Conservation (phyloP, 2,329 filamentous ascomycete species). For the Colletotrichum eremochloae region DNA sequence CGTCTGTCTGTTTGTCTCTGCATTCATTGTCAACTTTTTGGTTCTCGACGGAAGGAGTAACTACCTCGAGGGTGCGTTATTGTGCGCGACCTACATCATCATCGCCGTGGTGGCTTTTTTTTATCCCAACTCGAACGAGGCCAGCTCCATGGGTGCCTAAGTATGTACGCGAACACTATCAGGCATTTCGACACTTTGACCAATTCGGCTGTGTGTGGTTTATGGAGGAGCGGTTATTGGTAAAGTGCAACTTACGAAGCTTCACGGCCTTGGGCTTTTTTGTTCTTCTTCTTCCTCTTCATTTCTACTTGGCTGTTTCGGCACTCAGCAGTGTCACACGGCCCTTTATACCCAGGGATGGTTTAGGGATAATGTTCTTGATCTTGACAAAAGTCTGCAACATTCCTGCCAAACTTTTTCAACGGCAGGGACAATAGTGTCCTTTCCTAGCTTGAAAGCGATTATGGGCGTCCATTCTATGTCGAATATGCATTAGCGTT, state of each 20-base stretch:
- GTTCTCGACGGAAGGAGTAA: conserved; percentile 89
- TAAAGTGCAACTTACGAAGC: conserved; percentile 28
- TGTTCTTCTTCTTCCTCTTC: not conserved
- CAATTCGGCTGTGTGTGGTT: not conserved
- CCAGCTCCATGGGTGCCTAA: conserved; percentile 52
- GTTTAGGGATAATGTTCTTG: conserved; percentile 19
- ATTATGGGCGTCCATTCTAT: not conserved
- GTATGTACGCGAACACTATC: not conserved
- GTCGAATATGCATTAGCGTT: not conserved
- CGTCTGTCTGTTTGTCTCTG: conserved; percentile 85
- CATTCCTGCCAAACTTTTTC: conserved; percentile 6
- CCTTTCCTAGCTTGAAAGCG: not conserved
- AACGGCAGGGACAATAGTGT: not conserved
- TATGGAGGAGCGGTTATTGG: conserved; percentile 20
- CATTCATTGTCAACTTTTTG: conserved; percentile 89
- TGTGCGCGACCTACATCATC: conserved; percentile 77
- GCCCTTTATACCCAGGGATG: conserved; percentile 20
- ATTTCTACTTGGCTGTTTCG: not conserved
- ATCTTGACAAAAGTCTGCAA: conserved; percentile 10
- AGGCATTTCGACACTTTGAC: not conserved
- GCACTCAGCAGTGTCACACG: not conserved
- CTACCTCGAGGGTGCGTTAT: conserved; percentile 82
- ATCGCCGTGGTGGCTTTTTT: conserved; percentile 77
- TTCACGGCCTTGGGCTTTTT: not conserved
- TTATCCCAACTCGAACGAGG: conserved; percentile 67